Conservation (phyloP, 116 monocot species). For the Cymodocea nodosa region DNA sequence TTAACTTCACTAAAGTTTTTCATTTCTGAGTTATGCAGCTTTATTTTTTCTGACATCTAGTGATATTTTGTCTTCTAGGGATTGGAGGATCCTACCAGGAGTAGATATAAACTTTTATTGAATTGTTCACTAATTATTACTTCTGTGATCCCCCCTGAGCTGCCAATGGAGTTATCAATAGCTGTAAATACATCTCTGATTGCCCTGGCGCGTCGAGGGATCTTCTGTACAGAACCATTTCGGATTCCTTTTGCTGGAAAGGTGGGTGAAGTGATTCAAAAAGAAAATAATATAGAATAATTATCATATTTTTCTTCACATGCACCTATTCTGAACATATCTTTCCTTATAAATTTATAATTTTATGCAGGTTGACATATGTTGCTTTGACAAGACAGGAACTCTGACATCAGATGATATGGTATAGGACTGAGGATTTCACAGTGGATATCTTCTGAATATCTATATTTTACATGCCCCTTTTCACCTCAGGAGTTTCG, state of each 20-base stretch:
- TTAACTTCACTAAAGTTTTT: too few species aligned
- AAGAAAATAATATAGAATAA: not conserved
- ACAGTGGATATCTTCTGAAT: not conserved
- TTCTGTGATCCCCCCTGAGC: conserved; percentile 95
- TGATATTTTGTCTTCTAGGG: conserved; percentile 32
- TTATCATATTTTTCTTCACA: not conserved
- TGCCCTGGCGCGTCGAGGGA: conserved; percentile 88
- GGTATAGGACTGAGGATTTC: conserved; percentile 26
- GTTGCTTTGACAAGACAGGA: conserved; percentile 99
- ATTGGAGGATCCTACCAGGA: conserved; percentile 95
- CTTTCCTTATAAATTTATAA: not conserved
- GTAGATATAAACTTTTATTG: conserved; percentile 93
- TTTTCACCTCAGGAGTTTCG: conserved; percentile 58
- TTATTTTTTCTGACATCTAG: not conserved
- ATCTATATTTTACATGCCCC: not conserved
- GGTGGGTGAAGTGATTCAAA: conserved; percentile 24
- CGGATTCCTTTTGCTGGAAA: conserved; percentile 99
- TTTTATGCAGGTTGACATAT: conserved; percentile 89
- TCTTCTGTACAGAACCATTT: conserved; percentile 98
- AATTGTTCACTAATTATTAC: conserved; percentile 97
- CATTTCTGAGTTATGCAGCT: not conserved
- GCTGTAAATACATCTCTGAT: conserved; percentile 99
- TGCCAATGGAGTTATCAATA: conserved; percentile 98
- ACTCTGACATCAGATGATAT: conserved; percentile 99
- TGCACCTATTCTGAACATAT: not conserved